Evolutionary conservation across 345 rosid genomes (phyloP).

Genomic region (Hibiscus trionum): DNA sequence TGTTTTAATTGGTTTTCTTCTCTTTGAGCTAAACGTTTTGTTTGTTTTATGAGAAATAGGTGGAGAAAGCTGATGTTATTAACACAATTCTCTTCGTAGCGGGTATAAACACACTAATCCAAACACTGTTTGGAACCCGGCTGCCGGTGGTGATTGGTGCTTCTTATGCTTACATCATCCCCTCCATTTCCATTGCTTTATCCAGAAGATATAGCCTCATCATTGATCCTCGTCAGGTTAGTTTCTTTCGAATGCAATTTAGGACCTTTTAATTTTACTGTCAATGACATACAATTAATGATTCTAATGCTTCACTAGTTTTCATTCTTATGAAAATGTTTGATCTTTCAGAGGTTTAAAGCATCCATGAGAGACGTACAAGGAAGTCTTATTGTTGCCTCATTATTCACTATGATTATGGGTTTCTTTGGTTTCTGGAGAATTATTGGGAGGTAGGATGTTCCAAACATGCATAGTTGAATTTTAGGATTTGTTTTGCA

Average conservation of each 20-base stretch:
- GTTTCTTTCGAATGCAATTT: background rate
- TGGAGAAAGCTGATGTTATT: conserved; percentile 75
- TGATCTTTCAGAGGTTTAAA: conserved; percentile 49
- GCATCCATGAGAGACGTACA: conserved; percentile 57
- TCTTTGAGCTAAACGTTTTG: background rate
- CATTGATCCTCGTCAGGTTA: conserved; percentile 51
- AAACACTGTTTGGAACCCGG: conserved; percentile 65
- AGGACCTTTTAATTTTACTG: background rate
- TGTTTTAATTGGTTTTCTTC: background rate
- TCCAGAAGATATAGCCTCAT: conserved; percentile 28
- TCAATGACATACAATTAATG: background rate
- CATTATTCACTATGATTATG: conserved; percentile 42
- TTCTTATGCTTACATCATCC: conserved; percentile 69
- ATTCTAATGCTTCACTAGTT: background rate
- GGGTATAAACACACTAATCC: conserved; percentile 67
- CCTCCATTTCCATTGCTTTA: conserved; percentile 53
- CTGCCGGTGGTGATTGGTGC: conserved; percentile 83
- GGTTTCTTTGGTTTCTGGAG: conserved; percentile 90
- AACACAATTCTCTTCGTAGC: conserved; percentile 67
- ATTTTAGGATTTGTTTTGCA: background rate
- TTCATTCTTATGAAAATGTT: background rate
- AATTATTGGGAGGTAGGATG: conserved; percentile 47
- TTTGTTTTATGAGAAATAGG: conserved; percentile 27
- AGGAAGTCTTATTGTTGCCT: conserved; percentile 73
- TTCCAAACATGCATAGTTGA: background rate